A percentile compares a stretch with the other conserved stretches of the same genome.
Conservation (phyloP, 768 basidiomycete genomes). For the Leccinum longicurvipes region DNA sequence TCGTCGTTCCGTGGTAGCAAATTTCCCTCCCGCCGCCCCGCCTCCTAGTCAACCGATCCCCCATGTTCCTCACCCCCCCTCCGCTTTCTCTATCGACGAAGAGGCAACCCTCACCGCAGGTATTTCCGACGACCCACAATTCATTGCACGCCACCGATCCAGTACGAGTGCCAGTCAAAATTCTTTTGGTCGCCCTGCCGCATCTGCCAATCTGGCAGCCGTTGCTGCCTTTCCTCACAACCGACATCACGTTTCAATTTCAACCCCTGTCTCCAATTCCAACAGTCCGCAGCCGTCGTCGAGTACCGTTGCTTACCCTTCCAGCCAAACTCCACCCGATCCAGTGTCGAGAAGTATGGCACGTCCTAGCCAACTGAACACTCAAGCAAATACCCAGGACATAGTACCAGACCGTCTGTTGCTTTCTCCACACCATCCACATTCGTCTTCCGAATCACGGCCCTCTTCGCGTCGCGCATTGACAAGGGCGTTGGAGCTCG, state of each 20-base stretch:
- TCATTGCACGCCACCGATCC: slow-evolving; percentile 33
- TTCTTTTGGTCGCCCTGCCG: slow-evolving; percentile 32
- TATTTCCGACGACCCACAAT: slow-evolving; percentile 29
- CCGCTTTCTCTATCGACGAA: slow-evolving; percentile 14
- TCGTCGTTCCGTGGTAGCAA: slow-evolving; percentile 67
- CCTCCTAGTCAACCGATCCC: slow-evolving; percentile 77
- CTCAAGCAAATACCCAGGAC: slow-evolving; percentile 34
- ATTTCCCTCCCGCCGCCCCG: slow-evolving; percentile 62
- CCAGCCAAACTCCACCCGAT: slow-evolving; percentile 51
- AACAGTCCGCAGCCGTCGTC: slow-evolving; percentile 28
- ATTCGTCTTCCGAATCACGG: slow-evolving; percentile 43
- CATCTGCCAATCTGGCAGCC: slow-evolving; percentile 52
- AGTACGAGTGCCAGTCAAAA: slow-evolving; percentile 35
- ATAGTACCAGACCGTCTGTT: slow-evolving; percentile 42
- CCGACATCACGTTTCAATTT: slow-evolving; percentile 34
- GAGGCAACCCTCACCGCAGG: slow-evolving; percentile 20
- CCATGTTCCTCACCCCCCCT: slow-evolving; percentile 46
- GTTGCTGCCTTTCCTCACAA: slow-evolving; percentile 62
- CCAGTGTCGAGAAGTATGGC: slow-evolving; percentile 54
- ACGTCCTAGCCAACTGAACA: slow-evolving; percentile 22
- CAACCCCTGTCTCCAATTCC: slow-evolving; percentile 22
- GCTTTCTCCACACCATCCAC: slow-evolving; percentile 43
- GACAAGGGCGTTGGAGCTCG: slow-evolving; percentile 81
- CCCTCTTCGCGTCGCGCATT: slow-evolving; percentile 82
- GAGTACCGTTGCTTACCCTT: slow-evolving; percentile 28